Evolutionary conservation across 495 filamentous ascomycete species (phyloP), one percentile per base, ranked within the genome.

Genomic region (Parachaetomium inaequale): DNA sequence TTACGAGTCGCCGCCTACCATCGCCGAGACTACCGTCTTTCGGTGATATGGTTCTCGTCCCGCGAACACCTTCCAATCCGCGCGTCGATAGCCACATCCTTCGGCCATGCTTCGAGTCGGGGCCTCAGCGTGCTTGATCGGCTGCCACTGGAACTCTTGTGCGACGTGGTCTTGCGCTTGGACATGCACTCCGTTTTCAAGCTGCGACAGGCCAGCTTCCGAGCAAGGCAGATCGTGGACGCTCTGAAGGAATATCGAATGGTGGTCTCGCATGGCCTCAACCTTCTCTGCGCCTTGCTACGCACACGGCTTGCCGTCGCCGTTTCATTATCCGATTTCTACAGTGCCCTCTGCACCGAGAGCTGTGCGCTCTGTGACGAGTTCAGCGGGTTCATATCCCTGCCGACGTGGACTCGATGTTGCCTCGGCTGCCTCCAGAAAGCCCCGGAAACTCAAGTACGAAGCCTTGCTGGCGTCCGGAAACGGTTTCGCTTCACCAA

Each of bases 181-280:
- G 75, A 78, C 63, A 74, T 78, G 53, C 52, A 63, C 62, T 76
- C 73, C 60, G 34, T 78, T 32, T 73, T 76, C 68, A 71, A 67
- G 29, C 70, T 76, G 66, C 72, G 75, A 67, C 75, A 75, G 66
- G 65, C 71, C 51, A 76, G 68, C 67, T 67, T 68, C 66, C 58
- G 58, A 49, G 69, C 68, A 63, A 72, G 73, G 73, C 65, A 68
- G 63, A 53, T 66, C 28, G 70, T 74, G 65, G 73, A 74, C 65
- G 72, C 67, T 55, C 67, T 76, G 63, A 59, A 60, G 11, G 53
- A 73, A 67, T 76, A 75, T 69, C 69, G 69, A 29, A 67, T 36
- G 55, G 70, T 72, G 52, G 68, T 68, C 66, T 67, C 63, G 34
- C 66, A 76, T 69, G 68, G 72, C 58, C 69, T 75, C 31, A 72